A percentile compares a stretch with the other conserved stretches of the same genome.
Evolutionary conservation across 2,329 filamentous ascomycete genomes (phyloP).

Genomic region (Cryphonectria nitschkei): DNA sequence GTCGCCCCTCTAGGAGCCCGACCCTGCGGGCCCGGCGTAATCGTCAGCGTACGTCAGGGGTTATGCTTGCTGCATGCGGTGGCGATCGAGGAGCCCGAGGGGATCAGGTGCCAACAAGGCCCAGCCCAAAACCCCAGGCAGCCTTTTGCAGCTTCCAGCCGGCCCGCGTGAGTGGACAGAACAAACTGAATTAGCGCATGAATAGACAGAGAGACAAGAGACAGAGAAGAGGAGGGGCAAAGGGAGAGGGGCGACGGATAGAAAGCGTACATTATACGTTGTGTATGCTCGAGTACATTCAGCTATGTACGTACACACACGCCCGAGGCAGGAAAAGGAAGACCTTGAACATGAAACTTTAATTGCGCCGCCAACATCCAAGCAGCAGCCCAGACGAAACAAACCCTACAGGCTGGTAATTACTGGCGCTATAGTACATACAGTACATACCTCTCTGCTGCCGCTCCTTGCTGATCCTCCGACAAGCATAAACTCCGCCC

Average conservation of each 20-base stretch:
- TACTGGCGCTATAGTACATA: not conserved
- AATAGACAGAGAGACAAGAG: not conserved
- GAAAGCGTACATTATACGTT: not conserved
- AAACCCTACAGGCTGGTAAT: not conserved
- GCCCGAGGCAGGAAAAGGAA: not conserved
- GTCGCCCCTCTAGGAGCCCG: not conserved
- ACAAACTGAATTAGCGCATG: not conserved
- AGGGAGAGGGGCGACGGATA: too few relatives aligned
- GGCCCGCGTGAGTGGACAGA: not conserved
- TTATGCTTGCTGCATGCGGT: conserved; percentile 10
- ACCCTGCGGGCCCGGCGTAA: conserved; percentile 7
- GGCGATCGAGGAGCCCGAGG: conserved; percentile 2
- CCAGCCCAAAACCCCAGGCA: not conserved
- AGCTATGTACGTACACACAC: not conserved
- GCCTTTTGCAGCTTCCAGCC: not conserved
- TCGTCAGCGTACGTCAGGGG: conserved; percentile 6
- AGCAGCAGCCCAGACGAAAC: not conserved
- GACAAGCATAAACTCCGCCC: not conserved
- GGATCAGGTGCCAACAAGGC: not conserved
- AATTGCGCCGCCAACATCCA: not conserved
- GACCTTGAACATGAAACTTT: not conserved
- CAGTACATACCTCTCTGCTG: not conserved
- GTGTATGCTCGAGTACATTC: not conserved
- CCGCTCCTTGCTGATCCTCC: conserved; percentile 1
- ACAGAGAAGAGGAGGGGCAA: not conserved